A percentile compares a stretch with the other conserved stretches of the same genome.
phyloP scores from a whole-genome alignment of 352 stramenopile genomes.

The Pythium brachiatum region DNA sequence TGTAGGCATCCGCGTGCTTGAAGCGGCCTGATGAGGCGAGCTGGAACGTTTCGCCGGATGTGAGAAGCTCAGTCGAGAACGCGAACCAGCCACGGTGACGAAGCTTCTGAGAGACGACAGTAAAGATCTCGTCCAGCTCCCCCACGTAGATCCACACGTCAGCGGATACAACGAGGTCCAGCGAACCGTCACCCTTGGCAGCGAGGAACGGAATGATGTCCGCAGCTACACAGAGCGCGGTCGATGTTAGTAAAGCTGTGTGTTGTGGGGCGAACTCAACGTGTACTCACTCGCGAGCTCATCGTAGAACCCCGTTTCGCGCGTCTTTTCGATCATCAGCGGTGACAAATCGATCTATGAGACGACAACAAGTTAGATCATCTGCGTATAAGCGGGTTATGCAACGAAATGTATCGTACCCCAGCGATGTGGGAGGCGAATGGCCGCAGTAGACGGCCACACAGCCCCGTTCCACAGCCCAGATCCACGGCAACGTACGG shows the following conservation, averaged over 20 bases:
- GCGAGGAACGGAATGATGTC: slow-evolving; percentile 59
- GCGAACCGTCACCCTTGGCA: slow-evolving; percentile 32
- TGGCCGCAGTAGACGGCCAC: slow-evolving; percentile 58
- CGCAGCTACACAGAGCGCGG: slow-evolving; percentile 25
- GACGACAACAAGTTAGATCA: neutral
- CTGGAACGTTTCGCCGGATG: slow-evolving; percentile 29
- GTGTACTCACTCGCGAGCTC: slow-evolving; percentile 58
- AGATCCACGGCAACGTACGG: slow-evolving; percentile 53
- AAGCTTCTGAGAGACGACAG: slow-evolving; percentile 44
- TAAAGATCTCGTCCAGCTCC: slow-evolving; percentile 59
- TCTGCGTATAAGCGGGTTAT: too few species aligned
- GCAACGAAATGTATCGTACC: slow-evolving; percentile 22
- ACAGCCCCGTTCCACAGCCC: slow-evolving; percentile 77
- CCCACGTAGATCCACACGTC: slow-evolving; percentile 90
- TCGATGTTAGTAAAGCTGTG: neutral
- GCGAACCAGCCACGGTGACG: slow-evolving; percentile 41
- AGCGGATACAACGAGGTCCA: slow-evolving; percentile 70
- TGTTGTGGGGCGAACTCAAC: neutral
- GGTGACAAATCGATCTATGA: slow-evolving; percentile 74
- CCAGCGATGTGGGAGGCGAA: slow-evolving; percentile 56
- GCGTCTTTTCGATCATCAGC: slow-evolving; percentile 79
- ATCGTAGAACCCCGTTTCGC: slow-evolving; percentile 59
- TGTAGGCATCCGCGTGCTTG: slow-evolving; percentile 71
- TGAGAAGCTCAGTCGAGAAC: slow-evolving; percentile 70
- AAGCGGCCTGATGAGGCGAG: slow-evolving; percentile 75